These are phyloP conservation scores for Oryza glaberrima DNA, from an alignment of 176 grass and related monocot genomes.

Conservation along the genomic window DNA sequence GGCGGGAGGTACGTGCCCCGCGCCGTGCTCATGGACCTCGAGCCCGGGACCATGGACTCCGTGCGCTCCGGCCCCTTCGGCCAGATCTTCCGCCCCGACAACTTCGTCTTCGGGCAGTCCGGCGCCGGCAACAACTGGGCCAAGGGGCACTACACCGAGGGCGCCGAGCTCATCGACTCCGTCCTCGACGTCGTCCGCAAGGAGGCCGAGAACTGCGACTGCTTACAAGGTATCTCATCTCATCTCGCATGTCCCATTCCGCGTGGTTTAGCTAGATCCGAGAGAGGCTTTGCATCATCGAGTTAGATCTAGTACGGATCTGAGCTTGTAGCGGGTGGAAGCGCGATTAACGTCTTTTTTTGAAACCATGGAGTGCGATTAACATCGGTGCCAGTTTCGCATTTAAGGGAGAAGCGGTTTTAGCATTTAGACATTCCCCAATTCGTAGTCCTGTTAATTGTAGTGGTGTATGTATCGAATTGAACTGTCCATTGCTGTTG, in stretches of 20 bases:
- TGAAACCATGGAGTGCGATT: not conserved
- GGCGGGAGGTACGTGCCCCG: conserved; percentile 74
- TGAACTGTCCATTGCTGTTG: not conserved
- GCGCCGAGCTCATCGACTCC: conserved; percentile 91
- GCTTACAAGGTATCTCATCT: conserved; percentile 71
- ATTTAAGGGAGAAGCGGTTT: not conserved
- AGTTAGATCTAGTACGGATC: conserved; percentile 5
- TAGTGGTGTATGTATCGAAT: not conserved
- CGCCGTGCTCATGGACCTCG: conserved; percentile 94
- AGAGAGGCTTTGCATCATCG: not conserved
- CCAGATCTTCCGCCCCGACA: conserved; percentile 95
- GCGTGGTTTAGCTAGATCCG: not conserved
- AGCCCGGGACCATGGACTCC: conserved; percentile 91
- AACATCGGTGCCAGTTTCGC: not conserved
- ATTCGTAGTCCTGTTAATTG: not conserved
- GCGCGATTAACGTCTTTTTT: not conserved
- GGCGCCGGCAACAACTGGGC: conserved; percentile 96
- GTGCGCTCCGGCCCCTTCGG: conserved; percentile 75
- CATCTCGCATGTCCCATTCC: not conserved
- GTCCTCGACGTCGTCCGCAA: conserved; percentile 96
- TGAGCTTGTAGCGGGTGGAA: not conserved
- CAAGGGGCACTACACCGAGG: conserved; percentile 96
- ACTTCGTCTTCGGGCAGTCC: conserved; percentile 97
- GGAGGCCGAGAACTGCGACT: conserved; percentile 98
- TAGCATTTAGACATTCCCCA: not conserved